Conservation (phyloP, 345 rosid species). For the Sisymbrium irio region DNA sequence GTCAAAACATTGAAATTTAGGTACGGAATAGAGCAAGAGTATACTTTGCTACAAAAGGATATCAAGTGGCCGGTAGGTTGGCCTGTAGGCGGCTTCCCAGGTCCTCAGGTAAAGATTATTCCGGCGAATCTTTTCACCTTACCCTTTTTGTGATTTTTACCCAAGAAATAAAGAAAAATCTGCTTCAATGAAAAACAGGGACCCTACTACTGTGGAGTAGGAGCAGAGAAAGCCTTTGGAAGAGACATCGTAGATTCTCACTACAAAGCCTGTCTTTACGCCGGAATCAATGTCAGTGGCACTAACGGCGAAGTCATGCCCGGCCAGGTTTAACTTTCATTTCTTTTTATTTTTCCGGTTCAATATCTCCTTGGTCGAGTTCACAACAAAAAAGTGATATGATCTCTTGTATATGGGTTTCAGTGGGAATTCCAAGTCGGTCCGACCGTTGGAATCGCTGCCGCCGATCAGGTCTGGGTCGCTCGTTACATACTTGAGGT, state of each 20-base stretch:
- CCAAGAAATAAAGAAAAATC: neutral
- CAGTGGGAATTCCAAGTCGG: conserved; percentile 95
- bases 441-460: conserved; percentile 64
- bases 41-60: conserved; percentile 67
- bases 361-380: neutral
- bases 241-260: conserved; percentile 74
- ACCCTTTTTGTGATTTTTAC: neutral
- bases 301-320: conserved; percentile 93
- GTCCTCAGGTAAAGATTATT: conserved; percentile 56
- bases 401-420: neutral
- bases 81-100: conserved; percentile 78
- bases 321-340: conserved; percentile 46
- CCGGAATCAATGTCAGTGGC: conserved; percentile 73
- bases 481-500: conserved; percentile 88
- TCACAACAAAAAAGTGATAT: neutral
- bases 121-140: neutral
- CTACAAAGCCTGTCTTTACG: conserved; percentile 84
- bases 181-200: conserved; percentile 41
- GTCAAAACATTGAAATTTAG: conserved; percentile 21
- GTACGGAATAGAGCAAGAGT: conserved; percentile 85
- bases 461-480: conserved; percentile 76
- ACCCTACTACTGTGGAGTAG: conserved; percentile 55
- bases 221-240: conserved; percentile 84
- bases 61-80: conserved; percentile 68
- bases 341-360: neutral